Base-by-base conservation (phyloP, 768 basidiomycete species). In the Lactifluus piperatus region DNA sequence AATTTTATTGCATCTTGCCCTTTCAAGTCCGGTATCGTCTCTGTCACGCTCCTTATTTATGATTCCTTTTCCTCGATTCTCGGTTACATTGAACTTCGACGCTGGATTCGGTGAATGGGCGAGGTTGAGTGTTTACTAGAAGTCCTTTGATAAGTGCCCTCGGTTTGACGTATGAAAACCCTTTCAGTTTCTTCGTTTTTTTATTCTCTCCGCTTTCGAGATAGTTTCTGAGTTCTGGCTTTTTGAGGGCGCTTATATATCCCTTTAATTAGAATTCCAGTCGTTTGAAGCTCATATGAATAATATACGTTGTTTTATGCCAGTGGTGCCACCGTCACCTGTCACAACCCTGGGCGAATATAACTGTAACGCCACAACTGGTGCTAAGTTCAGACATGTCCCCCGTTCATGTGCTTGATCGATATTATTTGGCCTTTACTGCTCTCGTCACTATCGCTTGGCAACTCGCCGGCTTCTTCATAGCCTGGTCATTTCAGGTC, bases 401-500 rank as follows among this genome's bases (percentile, higher is more conserved):
- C 8, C 43, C 53, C 43, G 53, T 54, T 18, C 22, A 54, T 24
- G 78, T 73, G 7, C 71, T 82, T 16, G 81, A 81, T 65, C 69
- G 67, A 22, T 80, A 75, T 66, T 81, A 81, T 64, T 73, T 82
- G 10, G 66, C 69, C 8, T 64, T 82, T 20, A 81, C 82, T 6
- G 67, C 79, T 7, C 71, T 83, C 2, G 73, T 82, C 32, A 83
- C 81, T 0, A 65, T 76, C n/a, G 78, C 64, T 13, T 88, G 81
- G 67, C 86, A 86, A 66, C 72, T 82, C 4, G 58, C 72, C 1
- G 85, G 84, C 7, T 86, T 86, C 64, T 75, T 77, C 4, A 81
- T 86, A 55, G 84, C 85, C 7, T 86, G 82, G 80, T 80, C 80
- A 0, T 73, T 84, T 39, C 79, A 76, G 72, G 75, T 74, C 51